phyloP scores from a whole-genome alignment of 331 rosid species.

The Ulmus americana region DNA sequence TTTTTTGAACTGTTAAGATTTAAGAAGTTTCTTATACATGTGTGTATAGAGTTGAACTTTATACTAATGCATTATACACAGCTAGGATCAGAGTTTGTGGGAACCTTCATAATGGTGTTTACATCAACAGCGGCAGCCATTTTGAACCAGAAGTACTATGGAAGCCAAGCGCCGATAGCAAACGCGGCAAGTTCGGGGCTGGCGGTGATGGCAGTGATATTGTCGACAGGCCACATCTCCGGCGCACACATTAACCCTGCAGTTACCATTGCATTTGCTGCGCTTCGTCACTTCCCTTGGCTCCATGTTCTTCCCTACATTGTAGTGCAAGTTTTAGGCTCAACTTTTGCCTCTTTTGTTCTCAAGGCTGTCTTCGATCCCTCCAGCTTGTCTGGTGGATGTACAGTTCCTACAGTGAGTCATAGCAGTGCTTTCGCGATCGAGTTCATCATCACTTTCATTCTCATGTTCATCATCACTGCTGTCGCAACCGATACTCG shows the following conservation, averaged over 20 bases:
- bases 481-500: conserved; percentile 81
- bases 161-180: conserved; percentile 38
- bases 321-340: conserved; percentile 45
- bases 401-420: conserved; percentile 49
- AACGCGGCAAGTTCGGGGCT: conserved; percentile 48
- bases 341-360: conserved; percentile 51
- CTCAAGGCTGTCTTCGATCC: conserved; percentile 57
- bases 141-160: conserved; percentile 60
- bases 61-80: neutral
- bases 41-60: neutral
- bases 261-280: conserved; percentile 56
- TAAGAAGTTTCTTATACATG: no score
- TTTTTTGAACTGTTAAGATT: no score
- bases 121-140: conserved; percentile 59
- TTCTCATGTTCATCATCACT: conserved; percentile 58
- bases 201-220: conserved; percentile 52
- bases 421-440: conserved; percentile 54
- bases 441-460: conserved; percentile 65
- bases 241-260: conserved; percentile 80
- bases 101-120: conserved; percentile 54
- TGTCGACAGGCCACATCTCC: conserved; percentile 69
- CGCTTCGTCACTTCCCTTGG: conserved; percentile 61
- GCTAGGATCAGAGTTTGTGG: conserved; percentile 57
- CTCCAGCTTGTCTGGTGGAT: conserved; percentile 49
- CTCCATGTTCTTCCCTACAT: conserved; percentile 57